phyloP scores from a whole-genome alignment of 208 protist genomes.

The Porcisia hertigi region DNA sequence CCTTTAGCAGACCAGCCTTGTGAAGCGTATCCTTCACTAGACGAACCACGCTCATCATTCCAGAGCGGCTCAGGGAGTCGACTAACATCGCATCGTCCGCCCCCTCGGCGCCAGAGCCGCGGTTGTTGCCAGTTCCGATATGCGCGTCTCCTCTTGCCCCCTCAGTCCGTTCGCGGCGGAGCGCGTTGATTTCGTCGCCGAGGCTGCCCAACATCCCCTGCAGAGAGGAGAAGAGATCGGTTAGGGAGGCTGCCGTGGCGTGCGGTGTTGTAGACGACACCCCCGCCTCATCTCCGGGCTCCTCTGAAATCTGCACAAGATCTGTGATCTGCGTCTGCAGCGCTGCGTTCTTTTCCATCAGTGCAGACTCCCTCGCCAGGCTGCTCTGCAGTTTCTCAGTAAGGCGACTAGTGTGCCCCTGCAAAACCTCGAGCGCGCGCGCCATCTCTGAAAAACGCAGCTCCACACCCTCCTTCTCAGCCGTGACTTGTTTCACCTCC shows the following conservation, averaged over 20 bases:
- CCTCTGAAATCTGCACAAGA: conserved; percentile 10
- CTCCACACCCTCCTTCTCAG: conserved; percentile 28
- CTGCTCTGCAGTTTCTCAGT: conserved; percentile 38
- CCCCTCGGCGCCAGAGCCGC: neutral
- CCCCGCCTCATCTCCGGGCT: neutral
- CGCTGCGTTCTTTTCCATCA: conserved; percentile 41
- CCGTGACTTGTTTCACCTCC: conserved; percentile 24
- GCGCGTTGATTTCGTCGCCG: neutral
- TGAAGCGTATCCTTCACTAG: conserved; percentile 31
- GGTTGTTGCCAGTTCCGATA: neutral
- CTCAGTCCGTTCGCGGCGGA: neutral
- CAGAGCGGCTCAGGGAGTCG: conserved; percentile 25
- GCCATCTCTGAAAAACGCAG: conserved; percentile 21
- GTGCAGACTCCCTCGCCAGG: conserved; percentile 38
- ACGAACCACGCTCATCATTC: conserved; percentile 29
- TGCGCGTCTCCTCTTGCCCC: neutral
- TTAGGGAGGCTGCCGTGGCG: neutral
- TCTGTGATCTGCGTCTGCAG: conserved; percentile 48
- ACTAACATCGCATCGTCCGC: conserved; percentile 4
- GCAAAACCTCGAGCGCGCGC: conserved; percentile 32
- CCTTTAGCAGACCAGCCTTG: conserved; percentile 13
- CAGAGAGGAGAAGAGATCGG: conserved; percentile 6
- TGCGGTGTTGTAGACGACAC: neutral
- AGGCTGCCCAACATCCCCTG: conserved; percentile 9
- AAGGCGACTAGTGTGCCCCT: conserved; percentile 43